Conservation (phyloP, 176 grass and related monocot genomes). For the Triticum monococcum region DNA sequence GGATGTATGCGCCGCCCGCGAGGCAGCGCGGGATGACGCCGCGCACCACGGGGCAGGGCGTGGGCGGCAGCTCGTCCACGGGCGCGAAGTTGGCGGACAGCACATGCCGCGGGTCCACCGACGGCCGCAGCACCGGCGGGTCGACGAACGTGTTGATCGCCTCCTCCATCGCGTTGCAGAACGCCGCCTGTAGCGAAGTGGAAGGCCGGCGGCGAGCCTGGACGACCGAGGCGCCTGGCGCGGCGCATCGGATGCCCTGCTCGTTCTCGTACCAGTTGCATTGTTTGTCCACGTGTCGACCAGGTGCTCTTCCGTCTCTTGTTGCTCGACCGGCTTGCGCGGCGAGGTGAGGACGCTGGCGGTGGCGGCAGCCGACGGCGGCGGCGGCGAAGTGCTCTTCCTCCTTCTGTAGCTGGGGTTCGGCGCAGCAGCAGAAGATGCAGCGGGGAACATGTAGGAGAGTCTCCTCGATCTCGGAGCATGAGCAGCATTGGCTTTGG, state of each 20-base stretch:
- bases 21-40: conserved; percentile 85
- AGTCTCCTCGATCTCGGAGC: conserved; percentile 16
- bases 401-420: conserved; percentile 32
- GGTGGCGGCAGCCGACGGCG: conserved; percentile 29
- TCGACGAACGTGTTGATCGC: conserved; percentile 91
- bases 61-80: conserved; percentile 83
- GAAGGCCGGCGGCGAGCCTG: conserved; percentile 19
- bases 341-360: conserved; percentile 28
- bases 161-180: conserved; percentile 84
- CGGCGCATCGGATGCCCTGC: not conserved
- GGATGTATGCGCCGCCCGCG: conserved; percentile 84
- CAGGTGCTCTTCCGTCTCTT: not conserved
- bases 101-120: conserved; percentile 77
- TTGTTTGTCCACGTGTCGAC: not conserved
- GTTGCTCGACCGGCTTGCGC: conserved; percentile 14
- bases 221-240: too few species aligned
- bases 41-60: conserved; percentile 57
- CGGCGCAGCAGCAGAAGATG: conserved; percentile 32
- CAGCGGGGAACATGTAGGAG: conserved; percentile 35
- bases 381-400: conserved; percentile 13
- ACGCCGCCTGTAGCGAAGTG: conserved; percentile 44
- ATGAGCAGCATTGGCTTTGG: conserved; percentile 6
- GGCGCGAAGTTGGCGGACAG: conserved; percentile 76
- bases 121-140: conserved; percentile 64
- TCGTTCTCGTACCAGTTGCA: conserved; percentile 2